Evolutionary conservation across 208 protist species (phyloP), one percentile per base, ranked within the genome.

Genomic region (Trypanosoma scelopori): DNA sequence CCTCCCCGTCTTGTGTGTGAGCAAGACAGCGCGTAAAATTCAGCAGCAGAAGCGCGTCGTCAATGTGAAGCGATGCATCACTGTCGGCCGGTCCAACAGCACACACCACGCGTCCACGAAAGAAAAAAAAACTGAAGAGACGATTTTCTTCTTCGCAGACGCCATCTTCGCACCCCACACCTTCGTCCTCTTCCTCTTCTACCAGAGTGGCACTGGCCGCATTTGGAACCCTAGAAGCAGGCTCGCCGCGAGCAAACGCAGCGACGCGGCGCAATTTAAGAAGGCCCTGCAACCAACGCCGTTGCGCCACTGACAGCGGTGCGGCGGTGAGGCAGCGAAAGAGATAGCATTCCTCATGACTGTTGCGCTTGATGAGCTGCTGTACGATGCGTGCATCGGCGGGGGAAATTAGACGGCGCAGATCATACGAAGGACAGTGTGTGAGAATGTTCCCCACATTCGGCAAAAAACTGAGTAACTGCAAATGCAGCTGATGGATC

Each of bases 11-110:
- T 45, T 89, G 88, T 51, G 74, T 67, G 35, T 56, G 53, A 42
- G 78, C 58, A n/a, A 85, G 71, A 22, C 69, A 79, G 25, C 65
- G 60, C 0, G 74, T 71, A 68, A 89, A 90, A 55, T 88, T 74
- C 27, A 87, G 57, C 6, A 94, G 75, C 12, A 94, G 55, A 56
- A 84, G 69, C 0, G 79, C 49, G 56, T 94, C 88, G 35, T 84
- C 75, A n/a, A 81, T 50, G 45, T 66, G 75, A 22, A 89, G 56
- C 23, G 35, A 48, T 9, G 28, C 69, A 30, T 51, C 58, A 22
- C 46, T 22, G 25, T 66, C 48, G 13, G 47, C n/a, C 1, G 62
- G 35, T 15, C 69, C 75, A 13, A 68, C 69, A n/a, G 65, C 68
- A 43, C 74, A 55, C 2, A 85, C 68, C 2, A 85, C 52, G 27